phyloP scores from a whole-genome alignment of 371 early-diverging fungal genomes.

The Blastocladiella emersonii region DNA sequence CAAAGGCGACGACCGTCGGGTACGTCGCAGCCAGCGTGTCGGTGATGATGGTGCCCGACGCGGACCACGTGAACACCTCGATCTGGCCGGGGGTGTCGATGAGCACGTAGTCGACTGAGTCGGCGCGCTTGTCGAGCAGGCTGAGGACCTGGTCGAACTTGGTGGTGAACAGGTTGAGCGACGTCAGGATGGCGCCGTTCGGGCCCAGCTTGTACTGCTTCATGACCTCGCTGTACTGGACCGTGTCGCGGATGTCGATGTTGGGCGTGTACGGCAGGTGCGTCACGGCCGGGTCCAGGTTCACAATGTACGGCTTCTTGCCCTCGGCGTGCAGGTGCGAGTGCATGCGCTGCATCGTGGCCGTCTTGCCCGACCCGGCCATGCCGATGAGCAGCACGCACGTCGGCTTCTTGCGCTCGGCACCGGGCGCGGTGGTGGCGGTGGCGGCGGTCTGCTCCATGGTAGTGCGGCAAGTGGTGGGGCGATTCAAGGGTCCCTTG shows the following conservation, averaged over 20 bases:
- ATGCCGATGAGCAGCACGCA: conserved; percentile 87
- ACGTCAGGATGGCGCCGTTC: conserved; percentile 97
- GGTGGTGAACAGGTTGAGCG: conserved; percentile 92
- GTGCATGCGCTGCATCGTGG: conserved; percentile 93
- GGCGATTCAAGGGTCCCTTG: too few relatives aligned
- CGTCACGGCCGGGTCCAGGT: conserved; percentile 97
- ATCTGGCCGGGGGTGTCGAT: conserved; percentile 99
- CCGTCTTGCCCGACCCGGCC: conserved; percentile 99
- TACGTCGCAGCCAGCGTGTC: conserved; percentile 84
- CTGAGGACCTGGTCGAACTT: conserved; percentile 91
- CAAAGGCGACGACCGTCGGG: conserved; percentile 87
- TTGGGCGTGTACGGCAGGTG: conserved; percentile 88
- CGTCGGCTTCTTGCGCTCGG: conserved; percentile 49
- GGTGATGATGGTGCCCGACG: conserved; percentile 94
- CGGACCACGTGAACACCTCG: conserved; percentile 99
- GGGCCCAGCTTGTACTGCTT: conserved; percentile 97
- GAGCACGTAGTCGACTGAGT: conserved; percentile 43
- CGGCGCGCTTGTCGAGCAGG: conserved; percentile 65
- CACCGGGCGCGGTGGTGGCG: too few relatives aligned
- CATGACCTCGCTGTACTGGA: conserved; percentile 98
- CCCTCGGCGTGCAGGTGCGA: conserved; percentile 59
- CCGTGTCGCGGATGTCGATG: conserved; percentile 96
- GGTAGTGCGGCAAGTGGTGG: too few relatives aligned
- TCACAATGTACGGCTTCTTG: conserved; percentile 75
- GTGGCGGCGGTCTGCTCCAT: too few relatives aligned